Conservation (phyloP, 495 filamentous ascomycete genomes). For the Penicillium salamii region DNA sequence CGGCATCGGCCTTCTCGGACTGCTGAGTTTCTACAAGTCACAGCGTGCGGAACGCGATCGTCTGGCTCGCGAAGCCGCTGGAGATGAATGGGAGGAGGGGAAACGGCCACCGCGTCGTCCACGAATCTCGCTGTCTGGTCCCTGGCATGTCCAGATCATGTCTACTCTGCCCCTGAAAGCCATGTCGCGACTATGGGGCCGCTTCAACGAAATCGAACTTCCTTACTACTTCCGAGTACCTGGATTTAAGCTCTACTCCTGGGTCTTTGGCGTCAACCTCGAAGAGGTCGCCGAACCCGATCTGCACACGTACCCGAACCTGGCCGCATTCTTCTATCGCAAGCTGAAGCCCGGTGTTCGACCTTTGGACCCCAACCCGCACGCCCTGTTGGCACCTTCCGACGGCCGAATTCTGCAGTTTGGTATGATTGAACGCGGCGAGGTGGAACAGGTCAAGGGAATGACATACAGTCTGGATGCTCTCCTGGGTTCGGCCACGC, state of each 20-base stretch:
- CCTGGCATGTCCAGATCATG: constrained; percentile 97
- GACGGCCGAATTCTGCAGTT: constrained; percentile 92
- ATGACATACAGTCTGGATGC: constrained; percentile 97
- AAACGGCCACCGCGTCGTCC: constrained; percentile 59
- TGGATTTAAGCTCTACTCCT: constrained; percentile 94
- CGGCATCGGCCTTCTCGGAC: constrained; percentile 82
- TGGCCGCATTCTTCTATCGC: constrained; percentile 97
- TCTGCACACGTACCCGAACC: constrained; percentile 83
- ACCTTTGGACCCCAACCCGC: constrained; percentile 78
- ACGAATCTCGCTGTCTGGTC: constrained; percentile 77
- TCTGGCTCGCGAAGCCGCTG: constrained; percentile 47
- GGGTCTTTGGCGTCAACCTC: constrained; percentile 89
- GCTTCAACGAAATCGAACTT: constrained; percentile 89
- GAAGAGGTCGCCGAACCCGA: constrained; percentile 84
- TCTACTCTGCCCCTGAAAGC: constrained; percentile 93
- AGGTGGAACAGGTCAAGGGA: constrained; percentile 98
- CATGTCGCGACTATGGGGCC: constrained; percentile 88
- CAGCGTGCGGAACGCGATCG: constrained; percentile 53
- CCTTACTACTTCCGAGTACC: constrained; percentile 88
- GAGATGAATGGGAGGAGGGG: constrained; percentile 42
- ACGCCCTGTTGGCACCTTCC: constrained; percentile 77
- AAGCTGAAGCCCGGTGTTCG: constrained; percentile 84
- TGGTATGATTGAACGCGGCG: constrained; percentile 83
- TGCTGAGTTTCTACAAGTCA: constrained; percentile 79
- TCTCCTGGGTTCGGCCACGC: constrained; percentile 67